These are phyloP conservation scores for Trametes hirsuta DNA, from an alignment of 1,284 basidiomycete genomes.

Conservation along the genomic window DNA sequence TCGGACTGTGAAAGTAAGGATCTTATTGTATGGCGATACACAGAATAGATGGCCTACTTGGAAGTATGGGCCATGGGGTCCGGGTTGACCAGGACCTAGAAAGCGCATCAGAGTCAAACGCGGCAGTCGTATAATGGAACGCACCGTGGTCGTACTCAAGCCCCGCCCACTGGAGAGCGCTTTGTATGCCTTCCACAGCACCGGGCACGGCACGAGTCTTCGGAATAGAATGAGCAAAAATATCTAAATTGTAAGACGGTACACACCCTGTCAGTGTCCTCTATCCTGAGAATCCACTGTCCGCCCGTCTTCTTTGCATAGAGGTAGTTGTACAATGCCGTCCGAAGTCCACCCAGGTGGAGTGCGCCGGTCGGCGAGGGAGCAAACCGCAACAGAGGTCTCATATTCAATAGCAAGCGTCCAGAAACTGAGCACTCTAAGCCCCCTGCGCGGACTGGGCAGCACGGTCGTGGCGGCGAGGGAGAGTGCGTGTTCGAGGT, in stretches of 20 bases:
- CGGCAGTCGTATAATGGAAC: slow-evolving; percentile 13
- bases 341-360: slow-evolving; percentile 95
- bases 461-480: no score
- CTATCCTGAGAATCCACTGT: slow-evolving; percentile 90
- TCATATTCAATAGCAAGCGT: background rate
- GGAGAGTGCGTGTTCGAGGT: background rate
- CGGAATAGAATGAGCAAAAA: background rate
- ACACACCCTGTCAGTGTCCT: slow-evolving; percentile 90
- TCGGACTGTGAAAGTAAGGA: slow-evolving; percentile 66
- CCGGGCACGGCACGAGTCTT: slow-evolving; percentile 83
- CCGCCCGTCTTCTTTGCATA: slow-evolving; percentile 82
- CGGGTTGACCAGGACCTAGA: slow-evolving; percentile 78
- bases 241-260: background rate
- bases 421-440: background rate
- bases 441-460: no score
- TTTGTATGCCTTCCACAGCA: slow-evolving; percentile 80
- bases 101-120: slow-evolving; percentile 5
- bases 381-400: slow-evolving; percentile 80
- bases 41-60: slow-evolving; percentile 55
- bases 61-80: slow-evolving; percentile 79
- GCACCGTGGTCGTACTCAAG: slow-evolving; percentile 90
- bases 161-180: slow-evolving; percentile 90
- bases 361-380: slow-evolving; percentile 96
- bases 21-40: background rate
- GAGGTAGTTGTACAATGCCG: slow-evolving; percentile 93